These are phyloP conservation scores for Neopestalotiopsis clavispora DNA, from an alignment of 2,329 filamentous ascomycete species.

Conservation along the genomic window DNA sequence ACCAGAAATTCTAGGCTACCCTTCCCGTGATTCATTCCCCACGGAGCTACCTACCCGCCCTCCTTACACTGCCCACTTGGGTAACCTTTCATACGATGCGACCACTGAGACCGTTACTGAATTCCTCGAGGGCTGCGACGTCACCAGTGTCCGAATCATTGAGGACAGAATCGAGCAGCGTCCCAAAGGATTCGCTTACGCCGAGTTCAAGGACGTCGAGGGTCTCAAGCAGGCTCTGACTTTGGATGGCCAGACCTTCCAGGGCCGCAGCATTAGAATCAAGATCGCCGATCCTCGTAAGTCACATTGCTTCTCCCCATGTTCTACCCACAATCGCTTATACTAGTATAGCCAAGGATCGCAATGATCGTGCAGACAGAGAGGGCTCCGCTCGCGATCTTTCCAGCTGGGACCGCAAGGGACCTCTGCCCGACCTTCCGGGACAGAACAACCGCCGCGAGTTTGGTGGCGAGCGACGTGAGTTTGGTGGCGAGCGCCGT, in stretches of 20 bases:
- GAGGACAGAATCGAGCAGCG: conserved; percentile 93
- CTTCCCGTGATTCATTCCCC: conserved; percentile 76
- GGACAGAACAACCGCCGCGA: conserved; percentile 44
- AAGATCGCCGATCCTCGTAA: conserved; percentile 97
- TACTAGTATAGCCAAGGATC: conserved; percentile 72
- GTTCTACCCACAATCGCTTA: conserved; percentile 38
- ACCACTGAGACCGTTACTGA: conserved; percentile 81
- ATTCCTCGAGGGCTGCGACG: conserved; percentile 84
- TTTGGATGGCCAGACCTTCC: conserved; percentile 80
- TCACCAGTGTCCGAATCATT: conserved; percentile 92
- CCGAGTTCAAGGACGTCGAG: conserved; percentile 87
- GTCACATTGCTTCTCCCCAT: conserved; percentile 43
- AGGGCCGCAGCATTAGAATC: conserved; percentile 88
- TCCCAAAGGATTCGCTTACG: conserved; percentile 98
- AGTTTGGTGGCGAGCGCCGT: conserved; percentile 66
- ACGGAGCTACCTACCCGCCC: conserved; percentile 81
- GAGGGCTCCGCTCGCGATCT: conserved; percentile 67
- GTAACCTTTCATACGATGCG: conserved; percentile 95
- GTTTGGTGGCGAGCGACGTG: conserved; percentile 34
- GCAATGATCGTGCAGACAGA: conserved; percentile 65
- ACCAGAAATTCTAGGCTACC: conserved; percentile 49
- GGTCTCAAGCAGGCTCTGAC: conserved; percentile 90
- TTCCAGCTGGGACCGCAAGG: conserved; percentile 90
- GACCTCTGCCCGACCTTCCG: conserved; percentile 76
- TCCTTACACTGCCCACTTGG: conserved; percentile 93